Evolutionary conservation across 495 filamentous ascomycete genomes (phyloP).

Genomic region (Aeminium ludgeri): DNA sequence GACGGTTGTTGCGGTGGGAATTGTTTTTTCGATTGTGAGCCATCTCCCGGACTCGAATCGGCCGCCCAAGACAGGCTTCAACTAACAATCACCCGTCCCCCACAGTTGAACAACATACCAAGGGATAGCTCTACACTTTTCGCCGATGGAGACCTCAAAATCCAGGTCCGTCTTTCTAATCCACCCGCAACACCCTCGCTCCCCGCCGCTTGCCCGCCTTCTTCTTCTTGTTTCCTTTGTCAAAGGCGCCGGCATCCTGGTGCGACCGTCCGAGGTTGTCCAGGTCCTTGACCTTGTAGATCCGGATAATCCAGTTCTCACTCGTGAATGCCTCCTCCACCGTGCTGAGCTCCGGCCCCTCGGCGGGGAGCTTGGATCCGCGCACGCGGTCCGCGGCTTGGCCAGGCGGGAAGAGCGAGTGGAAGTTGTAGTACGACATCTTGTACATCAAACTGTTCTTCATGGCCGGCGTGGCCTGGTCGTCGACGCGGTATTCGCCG

Average conservation of each 20-base stretch:
- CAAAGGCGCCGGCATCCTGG: slow-evolving; percentile 66
- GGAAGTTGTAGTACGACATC: slow-evolving; percentile 99
- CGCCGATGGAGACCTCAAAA: too few species aligned
- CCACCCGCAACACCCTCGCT: slow-evolving; percentile 63
- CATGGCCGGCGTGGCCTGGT: slow-evolving; percentile 91
- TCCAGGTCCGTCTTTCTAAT: slow-evolving; percentile 31
- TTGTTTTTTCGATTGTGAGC: too few species aligned
- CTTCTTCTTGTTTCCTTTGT: slow-evolving; percentile 83
- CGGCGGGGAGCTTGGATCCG: slow-evolving; percentile 58
- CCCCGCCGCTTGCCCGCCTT: slow-evolving; percentile 65
- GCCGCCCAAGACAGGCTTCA: too few species aligned
- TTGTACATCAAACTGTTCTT: slow-evolving; percentile 99
- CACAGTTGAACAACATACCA: too few species aligned
- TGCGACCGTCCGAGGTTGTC: slow-evolving; percentile 93
- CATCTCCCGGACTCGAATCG: too few species aligned
- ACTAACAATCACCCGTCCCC: too few species aligned
- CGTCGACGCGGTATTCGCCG: slow-evolving; percentile 92
- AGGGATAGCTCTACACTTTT: too few species aligned
- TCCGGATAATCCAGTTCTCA: slow-evolving; percentile 99
- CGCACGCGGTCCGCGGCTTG: slow-evolving; percentile 88
- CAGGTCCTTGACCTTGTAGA: slow-evolving; percentile 98
- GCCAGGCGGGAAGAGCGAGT: slow-evolving; percentile 76
- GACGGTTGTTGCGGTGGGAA: too few species aligned
- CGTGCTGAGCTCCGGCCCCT: slow-evolving; percentile 71
- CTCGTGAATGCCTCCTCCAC: slow-evolving; percentile 96